Evolutionary conservation across 2,329 filamentous ascomycete genomes (phyloP).

Genomic region (Paraphoma chrysanthemicola): DNA sequence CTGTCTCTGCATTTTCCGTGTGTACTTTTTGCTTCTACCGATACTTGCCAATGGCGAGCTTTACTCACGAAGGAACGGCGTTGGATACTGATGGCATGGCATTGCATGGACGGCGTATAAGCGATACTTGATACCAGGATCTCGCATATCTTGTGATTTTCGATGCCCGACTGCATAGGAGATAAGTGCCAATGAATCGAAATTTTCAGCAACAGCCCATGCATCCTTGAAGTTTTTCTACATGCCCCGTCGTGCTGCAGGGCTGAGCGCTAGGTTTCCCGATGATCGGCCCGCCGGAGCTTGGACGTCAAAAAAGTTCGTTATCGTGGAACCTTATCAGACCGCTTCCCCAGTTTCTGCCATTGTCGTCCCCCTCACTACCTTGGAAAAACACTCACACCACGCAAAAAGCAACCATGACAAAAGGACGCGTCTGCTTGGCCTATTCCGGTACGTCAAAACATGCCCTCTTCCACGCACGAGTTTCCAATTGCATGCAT

Average conservation of each 20-base stretch:
- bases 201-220: background rate
- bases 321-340: conserved; percentile 24
- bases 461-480: background rate
- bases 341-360: conserved; percentile 19
- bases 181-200: background rate
- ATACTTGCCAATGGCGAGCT: background rate
- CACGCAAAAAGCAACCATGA: conserved; percentile 29
- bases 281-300: conserved; percentile 29
- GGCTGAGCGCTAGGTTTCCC: conserved; percentile 7
- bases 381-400: conserved; percentile 7
- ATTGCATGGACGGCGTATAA: background rate
- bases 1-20: background rate
- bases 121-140: background rate
- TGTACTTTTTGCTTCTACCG: background rate
- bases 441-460: conserved; percentile 53
- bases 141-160: background rate
- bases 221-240: background rate
- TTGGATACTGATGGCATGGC: background rate
- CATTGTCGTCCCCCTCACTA: conserved; percentile 20
- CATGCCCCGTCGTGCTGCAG: background rate
- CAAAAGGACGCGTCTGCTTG: conserved; percentile 56
- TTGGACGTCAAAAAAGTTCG: conserved; percentile 18
- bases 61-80: background rate
- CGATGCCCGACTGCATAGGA: no score
- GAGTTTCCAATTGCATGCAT: background rate